Base-by-base conservation (phyloP, 2,329 filamentous ascomycete genomes). In the Pseudocercospora eumusae region DNA sequence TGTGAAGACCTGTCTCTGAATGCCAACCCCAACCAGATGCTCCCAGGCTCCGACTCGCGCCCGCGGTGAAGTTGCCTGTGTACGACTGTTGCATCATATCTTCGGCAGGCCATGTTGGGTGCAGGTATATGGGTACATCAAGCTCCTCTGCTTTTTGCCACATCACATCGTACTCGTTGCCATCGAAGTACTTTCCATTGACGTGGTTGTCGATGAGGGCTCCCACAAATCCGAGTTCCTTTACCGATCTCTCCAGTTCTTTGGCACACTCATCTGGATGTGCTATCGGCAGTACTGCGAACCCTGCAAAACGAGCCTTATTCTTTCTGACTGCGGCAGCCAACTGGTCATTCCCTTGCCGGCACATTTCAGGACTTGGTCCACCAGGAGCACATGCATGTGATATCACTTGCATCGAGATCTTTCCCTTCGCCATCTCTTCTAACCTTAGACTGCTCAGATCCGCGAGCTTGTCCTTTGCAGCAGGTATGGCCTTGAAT, bases 11-110 rank as follows among this genome's bases (percentile, higher is more conserved):
- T 0, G 80, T 81, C 9, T 83, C 78, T 6, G 73, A 72, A 61
- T 86, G 84, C 79, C 82, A 84, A 6, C 81, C 81, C 73, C 78
- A 82, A 0, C 77, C 80, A 44, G 73, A 77, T 13, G 76, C 74
- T 8, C 76, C 76, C 55, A 84, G 71, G 9, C 73, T 69, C 6
- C 67, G 65, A 15, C 64, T 68, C 0, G 72, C 71, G 2, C 68
- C 68, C 0, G 63, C 69, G 4, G 71, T 67, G 63, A 77, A 79
- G 60, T 78, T 76, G 4, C 71, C 71, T 2, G 65, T 67, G 59
- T 70, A 74, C n/a, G 28, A 54, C 23, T 68, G 33, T 69, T 36
- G 75, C 67, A 61, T 77, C 76, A 69, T 77, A 57, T 69, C 71
- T 45, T 72, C 75, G 23, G 74, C 74, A 21, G 79, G 74, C 67